Evolutionary conservation across 2,329 filamentous ascomycete genomes (phyloP), one percentile per base, ranked within the genome.

Genomic region (Fusarium beomiforme): DNA sequence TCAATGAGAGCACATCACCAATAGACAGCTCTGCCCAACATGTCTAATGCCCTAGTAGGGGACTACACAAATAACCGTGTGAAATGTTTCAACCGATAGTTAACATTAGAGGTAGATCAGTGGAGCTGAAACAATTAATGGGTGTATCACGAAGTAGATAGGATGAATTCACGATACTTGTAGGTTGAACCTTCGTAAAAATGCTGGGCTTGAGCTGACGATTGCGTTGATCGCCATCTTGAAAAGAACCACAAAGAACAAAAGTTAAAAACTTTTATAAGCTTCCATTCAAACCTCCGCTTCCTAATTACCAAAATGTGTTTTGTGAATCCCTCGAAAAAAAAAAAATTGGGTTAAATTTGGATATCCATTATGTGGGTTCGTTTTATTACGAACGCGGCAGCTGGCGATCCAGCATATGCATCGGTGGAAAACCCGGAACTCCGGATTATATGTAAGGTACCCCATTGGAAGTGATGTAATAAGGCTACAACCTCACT

Each of bases 191-290:
- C 17, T 12, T 2, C 6, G 5, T 17, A 5, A 0, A 6, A 13
- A 6, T 17, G 7, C 1, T 2, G 6, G 1, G 14, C 5, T 1
- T 5, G 7, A 8, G 6, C 7, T 16, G 23, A 13, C 8, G 12
- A 10, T 19, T 16, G 8, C 8, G 26, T 29, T 29, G 26, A 29
- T 8, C 9, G 16, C 19, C 17, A 14, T 5, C 11, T 8, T 6
- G 19, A 3, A 0, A 0, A 5, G 9, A 8, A 16, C 12, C 6
- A 0, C 7, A 31, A 3, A 49, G 5, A 6, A 11, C 12, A 8
- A 1, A 34, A 23, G 2, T 7, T 13, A 11, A 6, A 4, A 6
- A n/a, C 34, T 50, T 24, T 23, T 24, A 24, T 12, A 50, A 50
- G 31, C 26, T 34, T 50, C 16, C 4, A 2, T 9, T 11, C 16